Evolutionary conservation across 1,139 yeast genomes (phyloP).

Genomic region (Spathaspora sp.): DNA sequence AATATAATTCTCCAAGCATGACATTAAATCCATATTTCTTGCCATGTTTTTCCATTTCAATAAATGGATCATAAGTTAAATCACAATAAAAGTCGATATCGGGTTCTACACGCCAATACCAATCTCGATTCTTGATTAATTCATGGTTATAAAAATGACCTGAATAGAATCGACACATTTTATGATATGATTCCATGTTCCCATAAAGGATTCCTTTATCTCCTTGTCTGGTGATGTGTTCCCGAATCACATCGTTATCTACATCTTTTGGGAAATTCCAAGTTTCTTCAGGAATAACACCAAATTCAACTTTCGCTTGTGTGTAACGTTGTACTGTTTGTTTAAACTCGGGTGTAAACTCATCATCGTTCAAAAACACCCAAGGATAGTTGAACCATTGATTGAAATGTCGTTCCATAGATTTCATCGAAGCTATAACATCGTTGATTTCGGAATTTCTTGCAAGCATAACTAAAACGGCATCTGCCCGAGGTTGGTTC

Average conservation of each 20-base stretch:
- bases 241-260: conserved; percentile 41
- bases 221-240: conserved; percentile 67
- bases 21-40: conserved; percentile 86
- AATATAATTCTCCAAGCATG: conserved; percentile 67
- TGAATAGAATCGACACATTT: conserved; percentile 69
- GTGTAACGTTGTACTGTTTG: conserved; percentile 48
- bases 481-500: conserved; percentile 53
- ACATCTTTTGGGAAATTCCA: conserved; percentile 58
- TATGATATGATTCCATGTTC: conserved; percentile 70
- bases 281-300: conserved; percentile 56
- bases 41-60: conserved; percentile 66
- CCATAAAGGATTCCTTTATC: conserved; percentile 84
- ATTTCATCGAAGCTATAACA: conserved; percentile 64
- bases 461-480: conserved; percentile 81
- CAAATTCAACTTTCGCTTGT: conserved; percentile 64
- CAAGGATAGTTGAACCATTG: conserved; percentile 91
- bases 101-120: conserved; percentile 97
- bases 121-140: conserved; percentile 62
- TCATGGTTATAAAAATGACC: conserved; percentile 80
- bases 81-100: conserved; percentile 88
- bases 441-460: conserved; percentile 72
- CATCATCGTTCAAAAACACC: conserved; percentile 79
- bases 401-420: conserved; percentile 82
- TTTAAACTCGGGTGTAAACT: conserved; percentile 65
- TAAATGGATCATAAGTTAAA: conserved; percentile 85